Conservation (phyloP, 495 filamentous ascomycete genomes). For the Hypoxylon rickii region DNA sequence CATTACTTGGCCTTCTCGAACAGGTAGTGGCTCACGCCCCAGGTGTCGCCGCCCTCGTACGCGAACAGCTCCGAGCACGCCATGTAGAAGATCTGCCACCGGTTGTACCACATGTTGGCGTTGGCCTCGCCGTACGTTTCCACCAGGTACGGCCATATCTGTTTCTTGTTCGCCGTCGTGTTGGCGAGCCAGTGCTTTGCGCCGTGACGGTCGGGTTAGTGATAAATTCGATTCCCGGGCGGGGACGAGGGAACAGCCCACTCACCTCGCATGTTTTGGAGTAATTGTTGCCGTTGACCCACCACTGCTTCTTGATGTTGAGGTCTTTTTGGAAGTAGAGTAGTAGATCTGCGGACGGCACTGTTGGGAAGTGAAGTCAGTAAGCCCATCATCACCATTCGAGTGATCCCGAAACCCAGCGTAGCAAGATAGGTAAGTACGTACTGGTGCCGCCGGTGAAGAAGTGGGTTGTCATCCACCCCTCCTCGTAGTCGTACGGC, state of each 20-base stretch:
- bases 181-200: slow-evolving; percentile 62
- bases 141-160: slow-evolving; percentile 62
- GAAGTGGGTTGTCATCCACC: slow-evolving; percentile 74
- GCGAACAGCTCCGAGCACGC: slow-evolving; percentile 69
- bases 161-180: slow-evolving; percentile 55
- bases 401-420: no score
- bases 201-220: slow-evolving; percentile 29
- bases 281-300: slow-evolving; percentile 66
- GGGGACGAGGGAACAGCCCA: not conserved
- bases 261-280: slow-evolving; percentile 67
- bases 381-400: no score
- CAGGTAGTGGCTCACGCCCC: slow-evolving; percentile 66
- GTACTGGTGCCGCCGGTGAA: slow-evolving; percentile 69
- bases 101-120: slow-evolving; percentile 61
- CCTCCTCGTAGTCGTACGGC: slow-evolving; percentile 68
- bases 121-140: slow-evolving; percentile 64
- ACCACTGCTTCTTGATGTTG: slow-evolving; percentile 63
- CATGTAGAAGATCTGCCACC: slow-evolving; percentile 73
- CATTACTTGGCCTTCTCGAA: slow-evolving; percentile 55
- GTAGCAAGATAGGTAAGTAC: not conserved
- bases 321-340: slow-evolving; percentile 68
- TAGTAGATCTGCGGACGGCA: slow-evolving; percentile 68
- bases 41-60: slow-evolving; percentile 63
- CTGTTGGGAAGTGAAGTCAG: slow-evolving; percentile 14
- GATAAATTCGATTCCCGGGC: not conserved